A percentile compares a stretch with the other conserved stretches of the same genome.
Conservation (phyloP, 129 eudicot genomes). For the Centaurea solstitialis region DNA sequence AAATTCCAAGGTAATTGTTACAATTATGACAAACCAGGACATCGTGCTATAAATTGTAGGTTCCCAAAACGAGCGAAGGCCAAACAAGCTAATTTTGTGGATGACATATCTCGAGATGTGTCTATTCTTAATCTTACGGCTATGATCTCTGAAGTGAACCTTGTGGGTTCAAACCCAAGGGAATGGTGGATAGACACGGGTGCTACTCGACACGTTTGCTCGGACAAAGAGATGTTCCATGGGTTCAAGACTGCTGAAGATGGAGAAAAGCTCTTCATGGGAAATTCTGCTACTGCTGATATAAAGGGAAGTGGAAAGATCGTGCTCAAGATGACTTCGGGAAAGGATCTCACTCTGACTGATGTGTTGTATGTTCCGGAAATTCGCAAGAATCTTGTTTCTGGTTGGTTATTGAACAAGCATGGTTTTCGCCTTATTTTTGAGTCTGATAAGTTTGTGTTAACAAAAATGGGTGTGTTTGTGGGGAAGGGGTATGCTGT, state of each 20-base stretch:
- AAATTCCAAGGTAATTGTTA: neutral
- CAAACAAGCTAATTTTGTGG: neutral
- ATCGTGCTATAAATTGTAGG: neutral
- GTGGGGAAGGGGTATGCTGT: too few species aligned
- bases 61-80: neutral
- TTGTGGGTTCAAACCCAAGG: neutral
- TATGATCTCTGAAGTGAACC: neutral
- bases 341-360: neutral
- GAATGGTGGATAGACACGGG: neutral
- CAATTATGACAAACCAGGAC: neutral
- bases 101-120: neutral
- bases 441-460: neutral
- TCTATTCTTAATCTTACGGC: neutral
- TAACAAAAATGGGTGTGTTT: too few species aligned
- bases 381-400: neutral
- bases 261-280: neutral
- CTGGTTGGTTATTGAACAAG: neutral
- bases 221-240: neutral
- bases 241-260: neutral
- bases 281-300: neutral
- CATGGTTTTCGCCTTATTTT: neutral
- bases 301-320: too few species aligned
- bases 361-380: neutral
- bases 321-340: neutral
- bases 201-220: neutral